Conservation (phyloP, 2,329 filamentous ascomycete species). For the Fusarium torreyae region DNA sequence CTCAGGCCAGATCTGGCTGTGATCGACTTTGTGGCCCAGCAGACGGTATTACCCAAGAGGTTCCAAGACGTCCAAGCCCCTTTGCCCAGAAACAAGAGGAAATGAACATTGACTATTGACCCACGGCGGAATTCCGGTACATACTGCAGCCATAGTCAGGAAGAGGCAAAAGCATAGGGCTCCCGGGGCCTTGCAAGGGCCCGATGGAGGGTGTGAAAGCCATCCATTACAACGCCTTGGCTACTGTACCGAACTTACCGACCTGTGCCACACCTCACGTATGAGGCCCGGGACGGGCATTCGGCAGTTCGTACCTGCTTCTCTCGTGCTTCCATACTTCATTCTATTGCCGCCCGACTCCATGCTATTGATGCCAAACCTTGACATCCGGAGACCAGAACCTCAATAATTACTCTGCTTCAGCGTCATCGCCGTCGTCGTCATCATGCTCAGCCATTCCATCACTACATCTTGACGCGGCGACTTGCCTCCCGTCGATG, state of each 20-base stretch:
- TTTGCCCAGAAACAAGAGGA: constrained; percentile 13
- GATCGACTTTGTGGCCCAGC: constrained; percentile 22
- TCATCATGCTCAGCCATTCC: constrained; percentile 40
- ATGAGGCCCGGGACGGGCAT: constrained; percentile 20
- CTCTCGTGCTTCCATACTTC: constrained; percentile 31
- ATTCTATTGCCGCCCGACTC: constrained; percentile 1
- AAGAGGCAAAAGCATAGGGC: constrained; percentile 6
- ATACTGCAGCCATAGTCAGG: background rate
- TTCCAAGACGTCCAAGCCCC: constrained; percentile 28
- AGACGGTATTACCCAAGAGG: background rate
- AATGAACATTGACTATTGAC: constrained; percentile 16
- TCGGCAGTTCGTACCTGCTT: constrained; percentile 44
- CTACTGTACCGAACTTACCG: constrained; percentile 12
- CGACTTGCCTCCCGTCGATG: constrained; percentile 2
- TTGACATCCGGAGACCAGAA: background rate
- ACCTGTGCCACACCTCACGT: constrained; percentile 29
- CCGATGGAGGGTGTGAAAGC: constrained; percentile 37
- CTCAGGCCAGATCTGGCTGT: constrained; percentile 9
- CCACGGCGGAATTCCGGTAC: constrained; percentile 11
- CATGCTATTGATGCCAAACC: constrained; percentile 1
- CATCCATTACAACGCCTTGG: background rate
- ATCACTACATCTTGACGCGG: constrained; percentile 12
- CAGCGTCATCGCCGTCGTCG: constrained; percentile 33
- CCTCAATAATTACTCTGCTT: background rate
- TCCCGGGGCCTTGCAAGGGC: constrained; percentile 30